Percentiles rank a stretch among this genome's conserved stretches.
Evolutionary conservation across 148 eudicot genomes (phyloP).

Genomic region (Polygonum aviculare): DNA sequence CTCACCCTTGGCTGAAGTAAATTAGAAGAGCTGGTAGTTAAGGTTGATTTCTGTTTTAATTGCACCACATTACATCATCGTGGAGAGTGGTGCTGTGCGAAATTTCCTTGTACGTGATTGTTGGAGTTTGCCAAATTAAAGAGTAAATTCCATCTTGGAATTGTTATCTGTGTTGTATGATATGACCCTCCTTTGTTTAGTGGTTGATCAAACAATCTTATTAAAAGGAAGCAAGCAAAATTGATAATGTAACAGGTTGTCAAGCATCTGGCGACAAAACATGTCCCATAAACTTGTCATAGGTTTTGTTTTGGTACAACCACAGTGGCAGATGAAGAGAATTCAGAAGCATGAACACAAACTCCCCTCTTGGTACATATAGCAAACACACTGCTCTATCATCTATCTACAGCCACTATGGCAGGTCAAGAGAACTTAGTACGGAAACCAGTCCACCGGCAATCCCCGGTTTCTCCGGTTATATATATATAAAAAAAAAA

Average conservation of each 20-base stretch:
- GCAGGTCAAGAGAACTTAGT: background rate
- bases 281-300: background rate
- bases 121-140: slow-evolving; percentile 14
- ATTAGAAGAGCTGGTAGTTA: slow-evolving; percentile 12
- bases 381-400: background rate
- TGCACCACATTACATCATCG: slow-evolving; percentile 6
- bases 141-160: slow-evolving; percentile 60
- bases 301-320: too few relatives aligned
- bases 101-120: background rate
- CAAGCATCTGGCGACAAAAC: background rate
- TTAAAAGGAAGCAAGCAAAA: background rate
- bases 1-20: slow-evolving; percentile 63
- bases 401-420: background rate
- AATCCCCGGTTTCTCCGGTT: background rate
- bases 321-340: too few relatives aligned
- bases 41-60: background rate
- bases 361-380: too few relatives aligned
- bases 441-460: slow-evolving; percentile 1
- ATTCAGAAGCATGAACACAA: too few relatives aligned
- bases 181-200: background rate
- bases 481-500: background rate
- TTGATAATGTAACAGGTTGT: background rate
- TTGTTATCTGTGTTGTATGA: slow-evolving; percentile 16
- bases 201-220: background rate
- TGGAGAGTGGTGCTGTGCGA: background rate